Conservation (phyloP, 768 basidiomycete genomes). For the Lactarius hengduanensis region DNA sequence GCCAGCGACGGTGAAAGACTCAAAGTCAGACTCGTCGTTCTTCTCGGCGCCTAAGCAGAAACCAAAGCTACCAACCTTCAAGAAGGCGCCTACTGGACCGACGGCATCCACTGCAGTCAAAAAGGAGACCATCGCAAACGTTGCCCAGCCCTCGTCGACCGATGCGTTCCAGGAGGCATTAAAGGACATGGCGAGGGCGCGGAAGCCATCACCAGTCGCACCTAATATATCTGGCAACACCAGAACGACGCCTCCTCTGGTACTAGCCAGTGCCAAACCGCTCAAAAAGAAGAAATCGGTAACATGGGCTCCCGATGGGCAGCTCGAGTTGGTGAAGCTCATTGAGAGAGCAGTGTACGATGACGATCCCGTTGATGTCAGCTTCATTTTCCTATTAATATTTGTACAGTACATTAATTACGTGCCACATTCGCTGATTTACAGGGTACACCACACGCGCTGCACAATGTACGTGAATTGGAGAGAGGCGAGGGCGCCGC, state of each 20-base stretch:
- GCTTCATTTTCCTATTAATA: conserved; percentile 46
- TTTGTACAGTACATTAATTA: conserved; percentile 52
- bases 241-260: conserved; percentile 56
- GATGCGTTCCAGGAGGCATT: conserved; percentile 84
- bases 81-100: conserved; percentile 55
- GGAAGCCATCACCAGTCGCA: conserved; percentile 55
- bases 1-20: conserved; percentile 54
- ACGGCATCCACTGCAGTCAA: conserved; percentile 38
- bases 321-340: conserved; percentile 70
- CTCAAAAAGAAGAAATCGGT: conserved; percentile 74
- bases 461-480: conserved; percentile 78
- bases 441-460: conserved; percentile 65
- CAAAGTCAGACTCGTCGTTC: conserved; percentile 84
- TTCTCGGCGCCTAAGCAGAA: conserved; percentile 87
- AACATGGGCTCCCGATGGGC: conserved; percentile 71
- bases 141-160: conserved; percentile 72
- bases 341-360: conserved; percentile 89
- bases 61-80: conserved; percentile 81
- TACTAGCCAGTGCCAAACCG: conserved; percentile 34
- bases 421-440: conserved; percentile 39
- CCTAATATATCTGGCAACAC: conserved; percentile 29
- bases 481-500: conserved; percentile 87
- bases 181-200: conserved; percentile 69
- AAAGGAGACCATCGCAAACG: conserved; percentile 54
- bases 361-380: conserved; percentile 85